A percentile compares a stretch with the other conserved stretches of the same genome.
These are phyloP conservation scores for Cercospora citrullina DNA, from an alignment of 2,329 filamentous ascomycete species.

Conservation along the genomic window DNA sequence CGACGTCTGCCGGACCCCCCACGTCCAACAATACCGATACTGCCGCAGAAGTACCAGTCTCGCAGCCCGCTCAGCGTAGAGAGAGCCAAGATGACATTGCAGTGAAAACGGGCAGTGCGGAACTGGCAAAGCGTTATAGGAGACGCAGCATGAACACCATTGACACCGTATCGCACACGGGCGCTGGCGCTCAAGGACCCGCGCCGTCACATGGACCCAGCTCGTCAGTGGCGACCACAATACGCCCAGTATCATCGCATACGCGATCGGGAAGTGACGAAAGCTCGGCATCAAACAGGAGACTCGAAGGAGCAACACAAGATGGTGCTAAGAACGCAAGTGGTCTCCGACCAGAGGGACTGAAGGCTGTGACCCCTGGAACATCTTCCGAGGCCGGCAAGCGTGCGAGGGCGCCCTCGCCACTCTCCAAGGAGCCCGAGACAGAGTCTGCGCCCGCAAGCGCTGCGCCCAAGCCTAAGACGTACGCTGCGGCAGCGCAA, in stretches of 20 bases:
- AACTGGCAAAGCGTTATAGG: constrained; percentile 73
- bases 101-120: constrained; percentile 58
- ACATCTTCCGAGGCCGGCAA: constrained; percentile 44
- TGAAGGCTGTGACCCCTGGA: constrained; percentile 35
- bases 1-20: constrained; percentile 52
- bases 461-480: constrained; percentile 35
- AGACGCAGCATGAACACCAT: constrained; percentile 78
- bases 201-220: constrained; percentile 32
- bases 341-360: constrained; percentile 20
- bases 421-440: constrained; percentile 48
- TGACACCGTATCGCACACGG: constrained; percentile 40
- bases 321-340: constrained; percentile 25
- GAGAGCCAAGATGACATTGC: constrained; percentile 69
- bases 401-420: constrained; percentile 48
- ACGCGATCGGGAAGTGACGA: constrained; percentile 40
- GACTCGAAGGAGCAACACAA: constrained; percentile 15
- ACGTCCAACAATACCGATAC: constrained; percentile 59
- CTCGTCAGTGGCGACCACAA: constrained; percentile 35
- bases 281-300: constrained; percentile 27
- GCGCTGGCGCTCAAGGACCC: constrained; percentile 29
- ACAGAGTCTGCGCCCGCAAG: constrained; percentile 29
- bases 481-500: constrained; percentile 37
- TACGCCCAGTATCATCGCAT: constrained; percentile 37
- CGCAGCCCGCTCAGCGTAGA: constrained; percentile 26
- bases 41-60: constrained; percentile 26